These are phyloP conservation scores for Arthromyces matolae DNA, from an alignment of 768 basidiomycete species.

Conservation along the genomic window DNA sequence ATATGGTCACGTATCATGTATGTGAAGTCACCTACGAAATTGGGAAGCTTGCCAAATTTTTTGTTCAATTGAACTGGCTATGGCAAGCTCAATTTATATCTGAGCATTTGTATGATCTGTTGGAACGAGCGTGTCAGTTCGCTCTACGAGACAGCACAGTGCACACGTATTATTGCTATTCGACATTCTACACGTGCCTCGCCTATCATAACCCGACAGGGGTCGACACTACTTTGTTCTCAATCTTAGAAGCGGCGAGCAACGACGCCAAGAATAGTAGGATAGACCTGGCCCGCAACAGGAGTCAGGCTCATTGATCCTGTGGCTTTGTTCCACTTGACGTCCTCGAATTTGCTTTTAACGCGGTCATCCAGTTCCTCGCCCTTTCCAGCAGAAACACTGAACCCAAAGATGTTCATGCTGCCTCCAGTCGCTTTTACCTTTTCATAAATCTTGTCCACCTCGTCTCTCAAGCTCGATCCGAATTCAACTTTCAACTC, in stretches of 20 bases:
- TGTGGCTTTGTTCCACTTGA: constrained; percentile 6
- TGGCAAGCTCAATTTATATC: too few species aligned
- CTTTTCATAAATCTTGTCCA: constrained; percentile 7
- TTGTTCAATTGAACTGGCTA: too few species aligned
- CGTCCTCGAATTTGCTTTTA: constrained; percentile 6
- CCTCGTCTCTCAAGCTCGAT: neutral
- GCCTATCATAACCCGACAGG: too few species aligned
- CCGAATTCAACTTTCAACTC: constrained; percentile 5
- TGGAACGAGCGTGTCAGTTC: too few species aligned
- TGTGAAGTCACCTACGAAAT: too few species aligned
- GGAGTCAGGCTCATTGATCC: constrained; percentile 10
- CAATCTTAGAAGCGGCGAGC: constrained; percentile 5
- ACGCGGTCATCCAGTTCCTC: neutral
- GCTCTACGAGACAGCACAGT: too few species aligned
- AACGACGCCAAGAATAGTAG: constrained; percentile 9
- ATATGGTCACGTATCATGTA: too few species aligned
- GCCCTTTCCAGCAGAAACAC: constrained; percentile 3
- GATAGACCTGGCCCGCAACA: constrained; percentile 5
- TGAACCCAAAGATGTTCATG: constrained; percentile 8
- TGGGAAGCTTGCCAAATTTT: too few species aligned
- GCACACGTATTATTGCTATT: too few species aligned
- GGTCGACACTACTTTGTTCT: too few species aligned
- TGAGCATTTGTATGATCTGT: too few species aligned
- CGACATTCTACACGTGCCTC: too few species aligned
- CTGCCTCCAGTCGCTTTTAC: constrained; percentile 4